These are phyloP conservation scores for Tetraselmis striata DNA, from an alignment of 139 green algal genomes.

Conservation along the genomic window DNA sequence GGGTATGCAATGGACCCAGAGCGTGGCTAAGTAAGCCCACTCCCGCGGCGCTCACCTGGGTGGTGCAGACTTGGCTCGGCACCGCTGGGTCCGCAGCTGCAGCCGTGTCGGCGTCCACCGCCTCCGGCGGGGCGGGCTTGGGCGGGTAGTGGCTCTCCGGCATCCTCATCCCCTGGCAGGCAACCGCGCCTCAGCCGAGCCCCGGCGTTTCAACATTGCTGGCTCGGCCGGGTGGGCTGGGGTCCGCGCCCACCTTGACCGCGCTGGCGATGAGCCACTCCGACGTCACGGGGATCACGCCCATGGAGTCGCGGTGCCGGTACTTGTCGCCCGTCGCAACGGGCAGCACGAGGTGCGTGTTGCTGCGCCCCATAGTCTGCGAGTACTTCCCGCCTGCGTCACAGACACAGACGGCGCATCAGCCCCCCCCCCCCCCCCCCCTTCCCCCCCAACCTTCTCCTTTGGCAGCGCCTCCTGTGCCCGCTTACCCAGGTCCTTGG, in stretches of 20 bases:
- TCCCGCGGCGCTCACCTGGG: not conserved
- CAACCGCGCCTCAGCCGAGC: not conserved
- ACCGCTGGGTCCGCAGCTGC: not conserved
- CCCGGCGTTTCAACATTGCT: not conserved
- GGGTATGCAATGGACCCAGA: too few species aligned
- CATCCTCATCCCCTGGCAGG: not conserved
- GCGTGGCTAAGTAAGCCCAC: too few species aligned
- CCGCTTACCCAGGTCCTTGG: not conserved
- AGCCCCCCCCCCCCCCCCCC: too few species aligned
- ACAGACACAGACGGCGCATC: too few species aligned
- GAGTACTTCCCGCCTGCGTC: not conserved
- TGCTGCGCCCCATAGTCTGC: not conserved
- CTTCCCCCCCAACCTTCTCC: too few species aligned
- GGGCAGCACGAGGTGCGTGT: not conserved
- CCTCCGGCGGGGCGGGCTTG: not conserved
- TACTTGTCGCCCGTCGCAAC: not conserved
- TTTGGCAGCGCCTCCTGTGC: too few species aligned
- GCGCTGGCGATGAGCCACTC: not conserved
- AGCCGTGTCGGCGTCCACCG: not conserved
- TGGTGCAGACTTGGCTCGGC: not conserved
- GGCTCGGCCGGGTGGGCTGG: not conserved
- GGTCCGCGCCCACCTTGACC: not conserved
- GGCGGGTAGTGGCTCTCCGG: not conserved
- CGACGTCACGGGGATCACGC: not conserved
- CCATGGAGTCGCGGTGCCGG: not conserved